These are phyloP conservation scores for Eucalyptus globulus DNA, from an alignment of 345 rosid species.

Conservation along the genomic window DNA sequence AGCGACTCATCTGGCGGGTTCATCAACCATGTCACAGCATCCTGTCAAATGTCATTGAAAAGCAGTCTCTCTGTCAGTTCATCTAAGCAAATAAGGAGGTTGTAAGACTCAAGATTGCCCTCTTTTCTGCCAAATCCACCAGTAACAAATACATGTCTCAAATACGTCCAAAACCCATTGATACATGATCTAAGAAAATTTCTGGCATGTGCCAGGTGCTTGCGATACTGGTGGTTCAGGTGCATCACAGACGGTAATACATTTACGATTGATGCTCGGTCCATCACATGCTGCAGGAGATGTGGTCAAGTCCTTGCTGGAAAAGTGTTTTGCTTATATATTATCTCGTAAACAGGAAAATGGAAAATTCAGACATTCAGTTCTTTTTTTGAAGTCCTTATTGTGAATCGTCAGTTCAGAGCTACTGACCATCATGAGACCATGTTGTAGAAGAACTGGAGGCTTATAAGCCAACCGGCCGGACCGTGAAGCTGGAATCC, in stretches of 20 bases:
- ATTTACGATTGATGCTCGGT: neutral
- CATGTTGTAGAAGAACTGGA: constrained; percentile 46
- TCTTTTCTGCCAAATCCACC: neutral
- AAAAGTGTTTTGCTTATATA: neutral
- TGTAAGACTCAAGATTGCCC: neutral
- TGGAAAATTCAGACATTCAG: neutral
- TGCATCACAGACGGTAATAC: neutral
- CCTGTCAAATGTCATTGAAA: constrained; percentile 1
- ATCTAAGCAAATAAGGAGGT: neutral
- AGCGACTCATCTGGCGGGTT: constrained; percentile 12
- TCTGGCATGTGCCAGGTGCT: neutral
- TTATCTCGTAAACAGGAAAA: neutral
- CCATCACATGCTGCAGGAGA: neutral
- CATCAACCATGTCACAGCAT: constrained; percentile 22
- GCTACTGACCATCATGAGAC: constrained; percentile 17
- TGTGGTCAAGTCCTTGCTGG: neutral
- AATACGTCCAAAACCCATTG: neutral
- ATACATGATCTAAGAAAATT: neutral
- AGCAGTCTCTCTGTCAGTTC: neutral
- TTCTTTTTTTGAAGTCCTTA: neutral
- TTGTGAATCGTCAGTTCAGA: neutral
- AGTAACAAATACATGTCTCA: neutral
- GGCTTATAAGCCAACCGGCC: constrained; percentile 16
- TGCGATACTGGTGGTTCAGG: neutral
- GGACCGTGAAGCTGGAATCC: constrained; percentile 11